A percentile compares a stretch with the other conserved stretches of the same genome.
phyloP scores from a whole-genome alignment of 495 filamentous ascomycete species.

The Sabuloglossum arenarium region DNA sequence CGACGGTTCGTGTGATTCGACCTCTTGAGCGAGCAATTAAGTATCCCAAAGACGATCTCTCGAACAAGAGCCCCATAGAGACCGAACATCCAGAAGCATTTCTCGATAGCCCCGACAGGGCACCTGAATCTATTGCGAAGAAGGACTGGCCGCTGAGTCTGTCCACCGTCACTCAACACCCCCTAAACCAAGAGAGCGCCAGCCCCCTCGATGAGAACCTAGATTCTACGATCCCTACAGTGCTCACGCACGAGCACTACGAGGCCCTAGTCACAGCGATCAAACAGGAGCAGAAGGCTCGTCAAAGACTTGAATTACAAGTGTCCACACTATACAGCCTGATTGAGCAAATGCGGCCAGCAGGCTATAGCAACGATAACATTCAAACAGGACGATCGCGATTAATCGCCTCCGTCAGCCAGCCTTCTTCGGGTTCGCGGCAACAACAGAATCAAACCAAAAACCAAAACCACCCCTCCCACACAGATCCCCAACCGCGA shows the following conservation, averaged over 20 bases:
- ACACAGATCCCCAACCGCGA: slow-evolving; percentile 8
- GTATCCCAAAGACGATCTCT: background rate
- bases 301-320: slow-evolving; percentile 27
- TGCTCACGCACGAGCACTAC: slow-evolving; percentile 18
- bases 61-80: background rate
- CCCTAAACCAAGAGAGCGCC: background rate
- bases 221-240: slow-evolving; percentile 19
- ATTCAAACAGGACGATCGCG: slow-evolving; percentile 13
- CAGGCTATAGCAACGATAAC: slow-evolving; percentile 21
- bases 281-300: slow-evolving; percentile 26
- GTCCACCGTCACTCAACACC: background rate
- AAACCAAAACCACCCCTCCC: slow-evolving; percentile 5
- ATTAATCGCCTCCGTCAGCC: slow-evolving; percentile 9
- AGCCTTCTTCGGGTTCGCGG: background rate
- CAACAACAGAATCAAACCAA: slow-evolving; percentile 10
- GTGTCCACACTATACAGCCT: slow-evolving; percentile 22
- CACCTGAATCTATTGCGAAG: background rate
- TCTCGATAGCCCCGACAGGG: background rate
- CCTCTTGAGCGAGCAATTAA: background rate
- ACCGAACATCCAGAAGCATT: background rate
- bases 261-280: slow-evolving; percentile 22
- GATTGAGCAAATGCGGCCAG: slow-evolving; percentile 8
- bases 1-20: background rate
- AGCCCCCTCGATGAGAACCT: background rate
- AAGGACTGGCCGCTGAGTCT: background rate